Evolutionary conservation across 1,139 yeast species (phyloP).

Genomic region (Kodamaea plutei): DNA sequence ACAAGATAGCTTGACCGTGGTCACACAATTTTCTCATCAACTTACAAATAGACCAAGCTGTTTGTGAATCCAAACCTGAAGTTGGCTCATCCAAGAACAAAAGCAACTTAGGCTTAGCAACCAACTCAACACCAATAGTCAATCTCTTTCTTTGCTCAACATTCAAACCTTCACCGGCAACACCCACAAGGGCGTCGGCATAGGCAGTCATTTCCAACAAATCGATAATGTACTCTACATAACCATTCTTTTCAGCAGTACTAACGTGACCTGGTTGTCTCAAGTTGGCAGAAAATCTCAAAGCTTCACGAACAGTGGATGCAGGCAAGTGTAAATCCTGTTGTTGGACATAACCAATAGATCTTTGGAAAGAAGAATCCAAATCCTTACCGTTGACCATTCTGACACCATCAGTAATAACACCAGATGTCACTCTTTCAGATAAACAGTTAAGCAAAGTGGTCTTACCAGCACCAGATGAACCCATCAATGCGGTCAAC

Average conservation of each 20-base stretch:
- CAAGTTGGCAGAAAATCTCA: slow-evolving; percentile 65
- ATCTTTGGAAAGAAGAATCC: slow-evolving; percentile 72
- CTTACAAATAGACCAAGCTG: slow-evolving; percentile 84
- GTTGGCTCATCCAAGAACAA: slow-evolving; percentile 90
- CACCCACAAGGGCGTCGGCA: slow-evolving; percentile 82
- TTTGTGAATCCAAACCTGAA: slow-evolving; percentile 87
- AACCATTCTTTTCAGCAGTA: slow-evolving; percentile 56
- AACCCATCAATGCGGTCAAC: slow-evolving; percentile 54
- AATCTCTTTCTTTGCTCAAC: slow-evolving; percentile 85
- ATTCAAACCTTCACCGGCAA: slow-evolving; percentile 71
- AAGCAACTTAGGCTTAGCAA: slow-evolving; percentile 79
- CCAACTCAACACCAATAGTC: slow-evolving; percentile 82
- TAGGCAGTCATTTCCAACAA: slow-evolving; percentile 69
- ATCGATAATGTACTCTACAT: slow-evolving; percentile 67
- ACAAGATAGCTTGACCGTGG: slow-evolving; percentile 78
- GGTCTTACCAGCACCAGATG: slow-evolving; percentile 87
- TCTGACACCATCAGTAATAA: slow-evolving; percentile 65
- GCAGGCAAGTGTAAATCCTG: slow-evolving; percentile 72
- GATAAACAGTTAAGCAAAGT: slow-evolving; percentile 71
- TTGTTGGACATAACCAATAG: slow-evolving; percentile 82
- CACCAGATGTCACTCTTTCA: slow-evolving; percentile 75
- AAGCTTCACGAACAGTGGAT: slow-evolving; percentile 79
- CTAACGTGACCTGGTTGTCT: slow-evolving; percentile 62
- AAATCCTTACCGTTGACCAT: slow-evolving; percentile 68
- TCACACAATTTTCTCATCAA: slow-evolving; percentile 70